Conservation (phyloP, 345 rosid species). For the Geranium rotundifolium region DNA sequence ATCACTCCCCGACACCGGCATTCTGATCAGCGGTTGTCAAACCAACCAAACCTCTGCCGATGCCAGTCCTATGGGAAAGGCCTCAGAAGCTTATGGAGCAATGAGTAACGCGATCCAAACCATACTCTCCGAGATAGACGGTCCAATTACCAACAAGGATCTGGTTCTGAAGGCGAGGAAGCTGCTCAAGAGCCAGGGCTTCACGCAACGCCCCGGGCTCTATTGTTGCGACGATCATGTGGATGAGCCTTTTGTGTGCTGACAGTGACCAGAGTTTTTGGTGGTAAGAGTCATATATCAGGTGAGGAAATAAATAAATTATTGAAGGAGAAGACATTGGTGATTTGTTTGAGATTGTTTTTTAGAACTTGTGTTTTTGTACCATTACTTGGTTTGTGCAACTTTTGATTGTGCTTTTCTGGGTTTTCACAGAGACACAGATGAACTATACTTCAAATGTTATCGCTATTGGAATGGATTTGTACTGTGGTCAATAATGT, state of each 20-base stretch:
- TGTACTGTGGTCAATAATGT: too few species aligned
- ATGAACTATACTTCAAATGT: too few species aligned
- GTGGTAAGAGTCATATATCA: too few species aligned
- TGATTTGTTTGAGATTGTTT: too few species aligned
- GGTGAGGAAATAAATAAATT: too few species aligned
- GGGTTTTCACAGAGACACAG: too few species aligned
- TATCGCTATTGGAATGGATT: too few species aligned
- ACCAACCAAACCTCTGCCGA: conserved; percentile 92
- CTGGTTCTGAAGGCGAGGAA: conserved; percentile 34
- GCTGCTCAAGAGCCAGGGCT: conserved; percentile 29
- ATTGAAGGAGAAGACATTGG: too few species aligned
- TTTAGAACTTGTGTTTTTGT: too few species aligned
- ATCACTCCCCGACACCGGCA: conserved; percentile 57
- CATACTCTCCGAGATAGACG: conserved; percentile 50
- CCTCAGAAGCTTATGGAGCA: conserved; percentile 77
- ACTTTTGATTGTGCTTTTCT: too few species aligned
- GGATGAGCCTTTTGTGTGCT: conserved; percentile 35
- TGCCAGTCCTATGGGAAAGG: conserved; percentile 65
- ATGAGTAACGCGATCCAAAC: conserved; percentile 85
- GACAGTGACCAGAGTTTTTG: conserved; percentile 2
- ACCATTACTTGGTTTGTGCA: too few species aligned
- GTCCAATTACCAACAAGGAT: conserved; percentile 20
- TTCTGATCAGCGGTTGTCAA: conserved; percentile 90
- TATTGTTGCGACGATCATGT: conserved; percentile 32
- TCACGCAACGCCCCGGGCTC: conserved; percentile 43